phyloP scores from a whole-genome alignment of 768 basidiomycete genomes.

The Leccinum sublutescens region DNA sequence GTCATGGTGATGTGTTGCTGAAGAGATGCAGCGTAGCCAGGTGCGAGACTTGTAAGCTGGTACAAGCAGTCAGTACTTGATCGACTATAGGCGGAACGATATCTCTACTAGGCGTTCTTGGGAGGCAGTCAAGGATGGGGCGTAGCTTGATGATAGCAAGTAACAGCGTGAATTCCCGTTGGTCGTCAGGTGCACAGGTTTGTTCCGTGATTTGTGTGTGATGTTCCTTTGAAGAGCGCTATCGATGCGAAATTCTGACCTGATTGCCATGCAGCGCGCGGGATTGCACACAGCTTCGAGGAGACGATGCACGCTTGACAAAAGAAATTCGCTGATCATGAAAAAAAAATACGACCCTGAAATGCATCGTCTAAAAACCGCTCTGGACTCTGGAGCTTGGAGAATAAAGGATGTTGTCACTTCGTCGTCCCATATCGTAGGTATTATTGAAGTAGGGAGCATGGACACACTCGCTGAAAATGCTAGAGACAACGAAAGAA shows the following conservation, averaged over 20 bases:
- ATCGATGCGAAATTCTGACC: not conserved
- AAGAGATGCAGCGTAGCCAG: slow-evolving; percentile 43
- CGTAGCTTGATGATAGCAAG: not conserved
- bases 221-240: not conserved
- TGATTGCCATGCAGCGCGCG: not conserved
- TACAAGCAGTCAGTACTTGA: not conserved
- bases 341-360: no score
- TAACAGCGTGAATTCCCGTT: not conserved
- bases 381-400: no score
- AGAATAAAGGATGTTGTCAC: no score
- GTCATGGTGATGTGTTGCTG: slow-evolving; percentile 30
- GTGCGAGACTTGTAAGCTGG: slow-evolving; percentile 22
- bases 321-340: no score
- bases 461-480: no score
- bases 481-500: no score
- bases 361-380: no score
- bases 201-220: not conserved
- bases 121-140: slow-evolving; percentile 16
- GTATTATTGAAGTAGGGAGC: no score
- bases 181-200: not conserved
- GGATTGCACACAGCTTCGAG: not conserved
- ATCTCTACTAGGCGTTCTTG: slow-evolving; percentile 44
- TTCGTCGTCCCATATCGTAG: no score
- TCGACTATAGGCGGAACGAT: slow-evolving; percentile 44
- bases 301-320: no score